Conservation (phyloP, 73 alveolate species). For the Tetrahymena elliotti region DNA sequence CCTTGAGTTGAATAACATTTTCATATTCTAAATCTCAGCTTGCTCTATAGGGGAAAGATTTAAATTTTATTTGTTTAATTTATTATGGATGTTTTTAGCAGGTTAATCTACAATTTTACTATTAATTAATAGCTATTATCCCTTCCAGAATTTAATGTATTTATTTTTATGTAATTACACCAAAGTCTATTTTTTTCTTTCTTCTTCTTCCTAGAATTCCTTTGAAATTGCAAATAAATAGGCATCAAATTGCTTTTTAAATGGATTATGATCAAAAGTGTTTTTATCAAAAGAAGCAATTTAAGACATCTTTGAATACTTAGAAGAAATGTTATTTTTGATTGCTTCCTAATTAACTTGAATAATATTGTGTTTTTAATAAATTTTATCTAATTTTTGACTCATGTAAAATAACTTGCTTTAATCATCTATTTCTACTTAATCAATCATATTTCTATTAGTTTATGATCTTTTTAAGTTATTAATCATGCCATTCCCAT, state of each 20-base stretch:
- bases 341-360: neutral
- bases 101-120: neutral
- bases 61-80: neutral
- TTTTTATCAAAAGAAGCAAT: neutral
- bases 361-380: neutral
- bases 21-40: neutral
- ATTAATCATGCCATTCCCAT: neutral
- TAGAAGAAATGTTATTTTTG: neutral
- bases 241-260: neutral
- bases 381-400: neutral
- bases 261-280: neutral
- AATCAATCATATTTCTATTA: neutral
- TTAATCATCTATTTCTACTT: neutral
- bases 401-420: neutral
- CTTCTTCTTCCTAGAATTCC: neutral
- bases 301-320: neutral
- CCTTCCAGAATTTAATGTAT: neutral
- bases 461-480: neutral
- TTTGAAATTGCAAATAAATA: neutral
- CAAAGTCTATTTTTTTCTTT: neutral
- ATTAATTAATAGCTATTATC: neutral
- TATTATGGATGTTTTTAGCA: neutral
- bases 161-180: neutral
- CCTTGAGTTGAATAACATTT: neutral
- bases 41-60: neutral